Evolutionary conservation across 2,329 filamentous ascomycete genomes (phyloP), one percentile per base, ranked within the genome.

Genomic region (Hortaea werneckii): DNA sequence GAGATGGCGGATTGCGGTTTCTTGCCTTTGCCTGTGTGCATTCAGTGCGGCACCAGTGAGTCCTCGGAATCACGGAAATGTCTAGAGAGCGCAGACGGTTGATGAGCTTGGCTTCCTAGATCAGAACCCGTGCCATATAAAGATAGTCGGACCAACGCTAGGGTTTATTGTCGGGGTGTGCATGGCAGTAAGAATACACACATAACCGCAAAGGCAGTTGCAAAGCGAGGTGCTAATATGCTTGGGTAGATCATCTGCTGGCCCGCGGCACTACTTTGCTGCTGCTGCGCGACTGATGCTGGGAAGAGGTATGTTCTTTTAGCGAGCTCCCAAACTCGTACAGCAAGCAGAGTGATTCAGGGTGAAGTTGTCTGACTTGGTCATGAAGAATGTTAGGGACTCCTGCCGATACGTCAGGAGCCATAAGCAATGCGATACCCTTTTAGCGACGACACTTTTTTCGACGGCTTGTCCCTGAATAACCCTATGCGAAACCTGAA

Each of bases 71-170:
- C 32, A 37, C 12, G 10, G 32, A 37, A 37, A 37, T 12, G 20
- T 20, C 20, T 20, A 20, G 20, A 20, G 20, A 20, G 20, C 20
- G 20, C 20, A 20, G 20, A 20, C 20, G 20, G 20, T 20, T 20
- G 20, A 20, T 20, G 20, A 20, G 20, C 20, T 20, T 20, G 20
- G 20, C 20, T 20, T 20, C 20, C 20, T 20, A 50, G 58, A 66
- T 38, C 61, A 66, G 45, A 65, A 65, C 40, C 63, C 63, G 13
- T 66, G 63, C 52, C 61, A 66, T 43, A 51, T 64, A 47, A 66
- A 66, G 51, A 51, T 66, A 6, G 63, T 66, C 6, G 63, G 63
- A 8, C 63, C 63, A n/a, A 66, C 63, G 5, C 51, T 65, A 4
- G 63, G 63, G 9, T 66, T 66, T 52, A 42, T 59, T 6, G 51